Base-by-base conservation (phyloP, 2,329 filamentous ascomycete species). In the Aspergillus puulaauensis region DNA sequence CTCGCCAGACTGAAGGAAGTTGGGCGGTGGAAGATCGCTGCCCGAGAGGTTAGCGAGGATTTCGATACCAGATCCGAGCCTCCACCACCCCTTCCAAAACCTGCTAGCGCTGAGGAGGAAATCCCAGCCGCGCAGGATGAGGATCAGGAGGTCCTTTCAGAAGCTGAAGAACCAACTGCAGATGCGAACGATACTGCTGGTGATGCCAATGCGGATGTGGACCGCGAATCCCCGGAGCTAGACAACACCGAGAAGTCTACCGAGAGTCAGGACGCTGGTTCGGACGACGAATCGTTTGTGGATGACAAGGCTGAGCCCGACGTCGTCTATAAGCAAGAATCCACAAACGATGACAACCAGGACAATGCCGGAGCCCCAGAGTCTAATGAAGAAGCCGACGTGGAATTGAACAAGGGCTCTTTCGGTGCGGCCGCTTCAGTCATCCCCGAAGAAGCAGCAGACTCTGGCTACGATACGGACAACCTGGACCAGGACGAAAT, bases 1-100 rank as follows among this genome's bases (percentile, higher is more conserved):
- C 82, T 99, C 24, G 82, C 82, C 35, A 83, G 88, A 43, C 80
- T 99, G 33, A 96, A 95, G 82, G 86, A 93, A 62, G 89, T 95
- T 57, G 90, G 89, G 7, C 83, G 82, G 59, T 96, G 89, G 88
- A 98, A 98, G 78, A 84, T 96, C 41, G 80, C 82, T 39, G 87
- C 90, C 7, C 78, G 82, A 37, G 93, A 98, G 71, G 78, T 83
- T 2, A 88, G 85, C 12, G 87, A 95, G 52, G 87, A 96, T 70
- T 98, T 96, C 68, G 87, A 89, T 48, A 86, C 84, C 46, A 87
- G 87, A 51, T 78, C 78, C 15, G 70, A 67, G 14, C 41, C 68
- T 67, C 78, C 61, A 35, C 75, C 66, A n/a, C 60, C 63, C 33
- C 66, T 65, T 41, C 69, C 67, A 6, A 69, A 70, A 62, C 66